Base-by-base conservation (phyloP, 345 rosid species). In the Eucalyptus erythrocorys region DNA sequence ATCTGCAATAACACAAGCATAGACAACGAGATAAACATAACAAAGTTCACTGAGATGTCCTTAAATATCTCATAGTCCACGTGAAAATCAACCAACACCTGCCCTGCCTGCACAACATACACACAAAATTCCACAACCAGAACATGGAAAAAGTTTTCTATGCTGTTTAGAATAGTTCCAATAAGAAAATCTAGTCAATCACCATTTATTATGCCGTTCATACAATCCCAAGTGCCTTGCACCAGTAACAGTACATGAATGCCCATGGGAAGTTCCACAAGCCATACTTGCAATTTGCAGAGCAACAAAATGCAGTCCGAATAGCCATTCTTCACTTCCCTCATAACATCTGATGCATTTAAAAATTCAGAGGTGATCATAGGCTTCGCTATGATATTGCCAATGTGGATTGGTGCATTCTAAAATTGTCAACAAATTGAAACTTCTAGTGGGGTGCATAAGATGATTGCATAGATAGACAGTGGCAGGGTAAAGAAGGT, bases 1-100 rank as follows among this genome's bases (percentile, higher is more conserved):
- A 98, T 93, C 99, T 97, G 92, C 90, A 93, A 21, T 17, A 59
- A 90, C 59, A 53, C 88, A 37, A 68, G 59, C 43, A 40, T 47
- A 21, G 82, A 40, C 14, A 10, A 76, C 6, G 3, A 76, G 21
- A 86, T 86, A 50, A 32, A 10, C 12, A 86, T 9, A 22, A 48
- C n/a, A 24, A 86, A 14, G 47, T 27, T 34, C 49, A 86, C 82
- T 76, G 27, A 76, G 6, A 27, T 37, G 47, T 37, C 82, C 82
- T 37, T 19, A 21, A 76, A 37, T 34, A 76, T 37, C 13, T 76
- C 82, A 76, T 76, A 76, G 47, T 37, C 82, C 82, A 76, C 2
- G 14, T 19, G 24, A 19, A 37, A 21, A 76, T 40, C 45, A 37
- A 40, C 45, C 82, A 71, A 76, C 27, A 21, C 45, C 43, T n/a